Base-by-base conservation (phyloP, 2,329 filamentous ascomycete genomes). In the Pyrenophora teres region DNA sequence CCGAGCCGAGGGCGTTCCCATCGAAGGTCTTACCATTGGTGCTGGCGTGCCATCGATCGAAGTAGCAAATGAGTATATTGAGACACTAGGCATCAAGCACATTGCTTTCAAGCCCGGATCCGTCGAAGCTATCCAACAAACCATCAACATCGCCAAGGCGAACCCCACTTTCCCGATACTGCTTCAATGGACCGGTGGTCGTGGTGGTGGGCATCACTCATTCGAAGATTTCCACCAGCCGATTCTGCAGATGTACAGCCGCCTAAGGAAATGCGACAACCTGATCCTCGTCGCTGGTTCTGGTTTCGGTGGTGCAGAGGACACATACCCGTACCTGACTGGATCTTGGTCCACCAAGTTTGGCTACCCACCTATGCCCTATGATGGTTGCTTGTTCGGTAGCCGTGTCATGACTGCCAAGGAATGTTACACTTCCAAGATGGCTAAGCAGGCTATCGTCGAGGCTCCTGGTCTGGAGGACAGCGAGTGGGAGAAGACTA, bases 11-110 rank as follows among this genome's bases (percentile, higher is more conserved):
- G 77, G 77, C 36, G 68, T 78, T 8, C 77, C 77, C 2, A 76
- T 80, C 27, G 76, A 77, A 48, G 77, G 77, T 54, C 63, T 80
- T 32, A 79, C 77, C 31, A 77, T 80, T 40, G 78, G 78, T 57
- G 78, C 76, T 31, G 78, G 78, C 56, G 75, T 80, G 1, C 78
- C 78, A 6, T 79, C 77, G 6, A 74, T 77, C 25, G 77, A 79
- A 18, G 72, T 79, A 16, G 77, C 76, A 47, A 76, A 75, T 38
- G 77, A 78, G 50, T 80, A 79, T 59, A 79, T 80, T 42, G 62
- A 73, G 76, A 97, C 92, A 3, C 63, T 80, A 7, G 77, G 77
- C 9, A 72, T 80, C 45, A 76, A 76, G 64, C 76, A 79, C 60
- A 79, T 80, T 48, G 69, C 71, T 10, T 78, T 80, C 68, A 80